Conservation (phyloP, 306 rosid genomes). For the Trifolium dubium region DNA sequence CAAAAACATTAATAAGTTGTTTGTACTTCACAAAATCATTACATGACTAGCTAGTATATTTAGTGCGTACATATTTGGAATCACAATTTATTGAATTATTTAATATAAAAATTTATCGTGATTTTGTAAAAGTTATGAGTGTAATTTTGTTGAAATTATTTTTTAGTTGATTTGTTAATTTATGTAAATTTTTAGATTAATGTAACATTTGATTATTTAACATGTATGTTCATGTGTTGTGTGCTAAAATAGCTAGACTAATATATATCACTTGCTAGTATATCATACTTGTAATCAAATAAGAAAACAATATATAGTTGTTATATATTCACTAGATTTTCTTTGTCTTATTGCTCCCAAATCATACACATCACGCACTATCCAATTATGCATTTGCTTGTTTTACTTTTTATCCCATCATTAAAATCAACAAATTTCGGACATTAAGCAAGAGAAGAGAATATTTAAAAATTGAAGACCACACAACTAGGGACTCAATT, state of each 20-base stretch:
- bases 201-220: too few species aligned
- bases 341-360: constrained; percentile 32
- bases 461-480: constrained; percentile 32
- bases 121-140: too few species aligned
- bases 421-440: constrained; percentile 24
- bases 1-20: not conserved
- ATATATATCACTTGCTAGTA: not conserved
- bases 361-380: constrained; percentile 29
- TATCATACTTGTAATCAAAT: constrained; percentile 35
- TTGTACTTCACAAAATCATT: constrained; percentile 28
- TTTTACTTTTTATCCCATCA: constrained; percentile 38
- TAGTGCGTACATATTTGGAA: too few species aligned
- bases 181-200: too few species aligned
- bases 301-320: constrained; percentile 39
- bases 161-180: too few species aligned
- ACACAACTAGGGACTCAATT: constrained; percentile 15
- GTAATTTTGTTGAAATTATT: too few species aligned
- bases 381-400: constrained; percentile 31
- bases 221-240: too few species aligned
- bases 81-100: too few species aligned
- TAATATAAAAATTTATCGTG: too few species aligned
- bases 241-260: not conserved
- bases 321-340: constrained; percentile 39
- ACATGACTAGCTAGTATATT: not conserved
- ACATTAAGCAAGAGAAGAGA: constrained; percentile 24